A percentile compares a stretch with the other conserved stretches of the same genome.
phyloP scores from a whole-genome alignment of 176 grass and related monocot species.

The Bolboschoenus planiculmis region DNA sequence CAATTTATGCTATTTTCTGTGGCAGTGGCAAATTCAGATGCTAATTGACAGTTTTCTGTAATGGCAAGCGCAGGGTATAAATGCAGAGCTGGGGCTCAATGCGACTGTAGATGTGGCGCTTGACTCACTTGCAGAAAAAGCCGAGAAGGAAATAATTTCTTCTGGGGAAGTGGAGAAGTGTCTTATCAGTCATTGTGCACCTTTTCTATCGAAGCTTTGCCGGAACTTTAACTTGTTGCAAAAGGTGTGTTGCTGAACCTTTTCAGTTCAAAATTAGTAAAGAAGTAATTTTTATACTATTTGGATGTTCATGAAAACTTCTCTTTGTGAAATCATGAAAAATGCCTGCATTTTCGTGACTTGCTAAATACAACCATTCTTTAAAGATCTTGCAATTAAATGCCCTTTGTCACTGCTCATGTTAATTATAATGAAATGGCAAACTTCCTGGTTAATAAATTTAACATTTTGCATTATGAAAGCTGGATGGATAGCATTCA shows the following conservation, averaged over 20 bases:
- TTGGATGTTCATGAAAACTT: not conserved
- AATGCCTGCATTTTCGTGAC: not conserved
- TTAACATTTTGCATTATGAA: not conserved
- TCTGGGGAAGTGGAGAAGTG: slow-evolving; percentile 42
- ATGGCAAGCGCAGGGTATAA: slow-evolving; percentile 61
- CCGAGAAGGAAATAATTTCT: slow-evolving; percentile 89
- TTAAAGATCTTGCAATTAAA: not conserved
- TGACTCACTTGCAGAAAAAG: slow-evolving; percentile 69
- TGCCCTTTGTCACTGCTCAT: not conserved
- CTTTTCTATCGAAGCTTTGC: slow-evolving; percentile 78
- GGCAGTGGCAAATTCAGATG: not conserved
- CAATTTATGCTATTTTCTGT: not conserved
- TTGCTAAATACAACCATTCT: not conserved
- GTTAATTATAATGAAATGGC: not conserved
- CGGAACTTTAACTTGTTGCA: slow-evolving; percentile 66
- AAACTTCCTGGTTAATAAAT: not conserved
- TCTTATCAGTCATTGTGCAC: slow-evolving; percentile 76
- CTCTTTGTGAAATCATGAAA: not conserved
- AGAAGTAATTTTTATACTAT: not conserved
- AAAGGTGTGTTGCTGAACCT: slow-evolving; percentile 46
- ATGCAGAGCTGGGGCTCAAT: slow-evolving; percentile 81
- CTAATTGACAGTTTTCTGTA: slow-evolving; percentile 18
- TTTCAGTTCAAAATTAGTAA: not conserved
- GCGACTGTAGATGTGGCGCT: slow-evolving; percentile 61
- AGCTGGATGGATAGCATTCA: not conserved